phyloP scores from a whole-genome alignment of 129 eudicot species.

The Ambrosia trifida region DNA sequence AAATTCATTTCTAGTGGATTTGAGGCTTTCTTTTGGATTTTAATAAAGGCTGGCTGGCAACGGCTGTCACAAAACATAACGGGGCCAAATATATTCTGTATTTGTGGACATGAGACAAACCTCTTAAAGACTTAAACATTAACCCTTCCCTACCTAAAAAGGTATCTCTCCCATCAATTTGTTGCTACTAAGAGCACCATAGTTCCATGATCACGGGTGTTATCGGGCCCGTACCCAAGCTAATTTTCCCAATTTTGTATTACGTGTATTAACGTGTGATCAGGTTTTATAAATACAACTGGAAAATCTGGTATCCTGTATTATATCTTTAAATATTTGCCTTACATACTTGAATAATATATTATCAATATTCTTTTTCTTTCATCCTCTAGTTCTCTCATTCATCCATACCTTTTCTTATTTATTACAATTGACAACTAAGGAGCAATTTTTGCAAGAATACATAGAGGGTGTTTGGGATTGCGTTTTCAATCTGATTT shows the following conservation, averaged over 20 bases:
- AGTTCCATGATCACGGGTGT: constrained; percentile 1
- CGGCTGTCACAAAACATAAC: constrained; percentile 18
- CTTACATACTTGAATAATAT: too few relatives aligned
- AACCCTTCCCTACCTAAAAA: constrained; percentile 27
- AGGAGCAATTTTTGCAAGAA: too few relatives aligned
- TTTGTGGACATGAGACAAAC: constrained; percentile 31
- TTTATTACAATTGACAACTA: too few relatives aligned
- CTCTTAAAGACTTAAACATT: constrained; percentile 14
- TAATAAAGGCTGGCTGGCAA: not conserved
- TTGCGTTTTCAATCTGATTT: too few relatives aligned
- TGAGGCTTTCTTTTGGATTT: not conserved
- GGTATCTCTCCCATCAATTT: constrained; percentile 28
- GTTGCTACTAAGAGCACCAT: constrained; percentile 12
- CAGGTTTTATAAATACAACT: not conserved
- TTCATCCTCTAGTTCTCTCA: too few relatives aligned
- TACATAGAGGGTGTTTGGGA: too few relatives aligned
- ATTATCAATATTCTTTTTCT: too few relatives aligned
- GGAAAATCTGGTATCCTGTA: not conserved
- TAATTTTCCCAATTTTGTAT: not conserved
- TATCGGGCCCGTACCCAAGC: not conserved
- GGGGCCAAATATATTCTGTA: constrained; percentile 17
- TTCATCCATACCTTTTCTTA: too few relatives aligned
- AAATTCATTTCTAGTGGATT: not conserved
- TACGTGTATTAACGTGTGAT: not conserved
- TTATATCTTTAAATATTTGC: too few relatives aligned